Conservation (phyloP, 2,329 filamentous ascomycete genomes). For the Fusarium verrucosum region DNA sequence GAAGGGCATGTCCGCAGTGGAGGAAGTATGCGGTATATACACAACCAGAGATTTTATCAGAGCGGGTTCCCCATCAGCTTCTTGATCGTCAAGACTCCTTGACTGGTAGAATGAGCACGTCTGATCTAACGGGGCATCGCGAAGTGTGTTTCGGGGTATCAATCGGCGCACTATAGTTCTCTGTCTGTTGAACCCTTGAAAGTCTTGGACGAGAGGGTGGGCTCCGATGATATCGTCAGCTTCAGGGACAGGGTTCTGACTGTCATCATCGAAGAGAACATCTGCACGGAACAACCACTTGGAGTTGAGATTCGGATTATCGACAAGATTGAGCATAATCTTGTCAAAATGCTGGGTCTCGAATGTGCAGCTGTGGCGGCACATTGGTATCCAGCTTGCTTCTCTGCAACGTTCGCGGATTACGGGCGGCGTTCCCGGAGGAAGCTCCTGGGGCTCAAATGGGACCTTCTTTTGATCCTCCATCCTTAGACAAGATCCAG, state of each 20-base stretch:
- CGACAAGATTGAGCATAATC: conserved; percentile 78
- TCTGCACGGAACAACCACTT: conserved; percentile 82
- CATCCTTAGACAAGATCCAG: conserved; percentile 22
- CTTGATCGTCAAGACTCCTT: conserved; percentile 5
- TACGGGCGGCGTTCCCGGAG: conserved; percentile 39
- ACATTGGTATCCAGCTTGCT: conserved; percentile 62
- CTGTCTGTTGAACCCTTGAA: conserved; percentile 52
- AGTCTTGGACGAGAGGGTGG: neutral
- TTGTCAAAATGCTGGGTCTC: conserved; percentile 68
- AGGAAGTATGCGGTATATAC: conserved; percentile 78
- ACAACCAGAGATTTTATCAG: conserved; percentile 61
- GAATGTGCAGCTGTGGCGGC: conserved; percentile 69
- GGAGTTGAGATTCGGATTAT: conserved; percentile 83
- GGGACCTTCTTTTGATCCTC: conserved; percentile 34
- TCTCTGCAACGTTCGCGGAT: conserved; percentile 42
- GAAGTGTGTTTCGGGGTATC: conserved; percentile 81
- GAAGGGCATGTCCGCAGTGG: conserved; percentile 75
- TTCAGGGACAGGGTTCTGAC: conserved; percentile 25
- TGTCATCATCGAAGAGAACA: conserved; percentile 61
- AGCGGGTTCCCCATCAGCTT: conserved; percentile 40
- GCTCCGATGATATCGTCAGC: neutral
- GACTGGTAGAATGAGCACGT: conserved; percentile 77
- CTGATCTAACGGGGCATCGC: conserved; percentile 81
- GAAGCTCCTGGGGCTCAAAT: conserved; percentile 46
- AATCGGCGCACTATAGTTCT: conserved; percentile 78